Evolutionary conservation across 768 basidiomycete species (phyloP), one percentile per base, ranked within the genome.

Genomic region (Xanthoconium stramineum): DNA sequence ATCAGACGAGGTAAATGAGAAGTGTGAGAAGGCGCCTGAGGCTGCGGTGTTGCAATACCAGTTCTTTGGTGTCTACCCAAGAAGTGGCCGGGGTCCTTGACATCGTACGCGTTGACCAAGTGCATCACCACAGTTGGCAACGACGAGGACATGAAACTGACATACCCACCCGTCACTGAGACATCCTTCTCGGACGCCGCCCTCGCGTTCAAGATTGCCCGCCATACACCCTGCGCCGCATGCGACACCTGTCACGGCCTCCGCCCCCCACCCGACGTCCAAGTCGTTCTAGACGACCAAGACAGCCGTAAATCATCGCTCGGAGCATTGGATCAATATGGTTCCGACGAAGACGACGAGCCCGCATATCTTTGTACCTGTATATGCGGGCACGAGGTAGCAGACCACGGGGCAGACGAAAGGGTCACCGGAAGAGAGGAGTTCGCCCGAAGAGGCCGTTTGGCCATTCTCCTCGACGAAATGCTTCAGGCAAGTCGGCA

Each of bases 401-500:
- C 67, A 38, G 78, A 82, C 28, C 89, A 91, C 62, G 84, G 86
- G n/a, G 86, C 88, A 32, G 78, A 86, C 64, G 78, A 81, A 60
- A 64, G 72, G 12, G 71, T 72, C 47, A 69, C 89, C 33, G 84
- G 83, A 55, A 76, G 75, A 48, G 78, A 80, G 46, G 88, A 92
- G 71, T 86, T 87, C 69, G 70, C 74, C n/a, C 80, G 94, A 39
- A 80, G 89, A 69, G 83, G 79, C 42, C 85, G 84, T 54, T 82
- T 90, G 12, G 92, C 91, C 4, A 81, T 86, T 50, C 82, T 88
- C 55, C 79, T 94, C 50, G 94, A 95, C 65, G 90, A 93, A 69
- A 68, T 89, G 52, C 73, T 94, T 46, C 82, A 92, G 81, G 93
- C 91, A 64, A 64, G 66, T 66, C 15, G 39, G 32, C 33, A 17